A percentile compares a stretch with the other conserved stretches of the same genome.
phyloP scores from a whole-genome alignment of 371 early-diverging fungal genomes.

The Mortierella sp. region DNA sequence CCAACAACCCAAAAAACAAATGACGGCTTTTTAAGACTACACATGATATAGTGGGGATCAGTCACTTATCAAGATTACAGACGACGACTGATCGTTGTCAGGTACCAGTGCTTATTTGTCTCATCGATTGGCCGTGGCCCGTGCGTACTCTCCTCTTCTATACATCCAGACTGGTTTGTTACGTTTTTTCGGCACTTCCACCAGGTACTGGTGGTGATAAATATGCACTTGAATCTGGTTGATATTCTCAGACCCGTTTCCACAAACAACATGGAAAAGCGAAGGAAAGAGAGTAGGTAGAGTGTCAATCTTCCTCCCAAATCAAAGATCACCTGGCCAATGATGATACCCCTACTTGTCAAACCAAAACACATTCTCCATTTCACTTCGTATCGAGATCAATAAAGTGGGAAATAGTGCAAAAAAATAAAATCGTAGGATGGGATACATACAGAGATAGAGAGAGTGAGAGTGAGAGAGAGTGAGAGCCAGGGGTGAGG shows the following conservation, averaged over 20 bases:
- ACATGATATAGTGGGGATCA: background rate
- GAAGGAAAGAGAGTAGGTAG: background rate
- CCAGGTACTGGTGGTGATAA: no score
- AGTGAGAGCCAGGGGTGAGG: background rate
- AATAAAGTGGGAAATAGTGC: background rate
- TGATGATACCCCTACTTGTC: background rate
- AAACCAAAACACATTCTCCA: background rate
- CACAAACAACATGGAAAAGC: background rate
- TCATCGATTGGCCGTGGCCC: background rate
- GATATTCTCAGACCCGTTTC: background rate
- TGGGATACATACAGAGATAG: no score
- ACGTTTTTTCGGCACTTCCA: background rate
- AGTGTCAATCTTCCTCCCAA: background rate
- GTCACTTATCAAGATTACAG: no score
- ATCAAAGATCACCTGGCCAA: background rate
- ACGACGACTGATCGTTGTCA: background rate
- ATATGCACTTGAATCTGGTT: no score
- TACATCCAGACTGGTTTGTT: background rate
- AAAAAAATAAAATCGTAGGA: background rate
- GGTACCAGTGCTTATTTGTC: background rate
- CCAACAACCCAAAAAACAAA: no score
- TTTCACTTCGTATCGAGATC: background rate
- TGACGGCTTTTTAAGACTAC: no score
- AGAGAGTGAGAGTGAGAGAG: background rate
- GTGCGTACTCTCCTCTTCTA: background rate